Base-by-base conservation (phyloP, 768 basidiomycete genomes). In the Mycena epipterygia region DNA sequence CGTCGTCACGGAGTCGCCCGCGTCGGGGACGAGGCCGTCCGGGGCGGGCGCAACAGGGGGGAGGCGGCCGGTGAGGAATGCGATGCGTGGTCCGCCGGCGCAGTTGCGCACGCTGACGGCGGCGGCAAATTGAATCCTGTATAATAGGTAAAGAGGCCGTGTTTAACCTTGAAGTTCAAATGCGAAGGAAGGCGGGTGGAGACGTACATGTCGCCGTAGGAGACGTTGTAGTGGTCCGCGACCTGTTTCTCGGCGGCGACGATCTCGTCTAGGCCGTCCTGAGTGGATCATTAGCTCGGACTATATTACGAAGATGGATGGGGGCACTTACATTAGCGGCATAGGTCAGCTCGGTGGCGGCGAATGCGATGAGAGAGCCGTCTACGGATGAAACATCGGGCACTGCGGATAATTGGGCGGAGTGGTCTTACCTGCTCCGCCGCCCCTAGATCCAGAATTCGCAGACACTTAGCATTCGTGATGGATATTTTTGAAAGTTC, bases 41-140 rank as follows among this genome's bases (percentile, higher is more conserved):
- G 72, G 69, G 5, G 74, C 55, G 11, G 69, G 35, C 14, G 33
- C 60, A 25, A 61, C 62, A n/a, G 74, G 46, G 42, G 62, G n/a
- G 6, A 60, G 64, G 29, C 73, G 71, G 30, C 80, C 76, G 9
- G 72, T 65, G 42, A 76, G 61, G 72, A 78, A 78, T 16, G 68
- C 39, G 21, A 81, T 58, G 29, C 64, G 74, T 5, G 79, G 79
- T 0, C 56, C 69, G 51, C 79, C 79, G 9, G 76, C 70, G 51
- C 80, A 81, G 66, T 79, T 79, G 21, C 69, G 65, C 9, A 76
- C 68, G 13, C 71, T 75, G 41, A 79, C 79, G 6, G 80, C 79
- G 52, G 39, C 81, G 4, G 80, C 80, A 68, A 82, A 82, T 55
- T 80, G 78, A 65, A 83, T 79, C 67, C 73, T 74, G 42, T 16